Percentiles rank a stretch among this genome's conserved stretches.
Evolutionary conservation across 164 flowering plant genomes (phyloP).

Genomic region (Paratinospora sagittata): DNA sequence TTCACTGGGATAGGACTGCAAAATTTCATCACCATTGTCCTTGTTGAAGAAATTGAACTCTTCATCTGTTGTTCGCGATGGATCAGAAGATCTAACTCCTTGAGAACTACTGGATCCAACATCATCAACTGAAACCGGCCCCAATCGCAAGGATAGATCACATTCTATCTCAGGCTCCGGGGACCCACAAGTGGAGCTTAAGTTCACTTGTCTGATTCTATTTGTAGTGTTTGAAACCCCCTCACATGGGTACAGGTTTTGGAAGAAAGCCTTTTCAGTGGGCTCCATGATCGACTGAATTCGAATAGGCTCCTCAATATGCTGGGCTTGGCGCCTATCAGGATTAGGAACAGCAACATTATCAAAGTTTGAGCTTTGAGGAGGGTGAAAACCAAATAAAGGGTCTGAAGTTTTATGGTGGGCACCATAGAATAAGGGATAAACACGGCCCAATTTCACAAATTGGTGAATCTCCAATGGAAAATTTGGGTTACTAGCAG

Average conservation of each 20-base stretch:
- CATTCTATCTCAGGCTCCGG: conserved; percentile 25
- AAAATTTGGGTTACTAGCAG: conserved; percentile 18
- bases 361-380: conserved; percentile 18
- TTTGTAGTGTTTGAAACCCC: conserved; percentile 17
- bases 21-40: conserved; percentile 22
- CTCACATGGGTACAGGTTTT: conserved; percentile 22
- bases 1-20: too few species aligned
- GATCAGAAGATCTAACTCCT: conserved; percentile 24
- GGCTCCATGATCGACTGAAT: conserved; percentile 31
- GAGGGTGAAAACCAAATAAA: conserved; percentile 14
- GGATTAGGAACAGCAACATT: conserved; percentile 34
- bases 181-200: conserved; percentile 19
- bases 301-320: conserved; percentile 2
- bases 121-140: conserved; percentile 21
- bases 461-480: conserved; percentile 15
- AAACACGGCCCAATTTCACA: conserved; percentile 37
- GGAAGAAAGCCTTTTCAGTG: conserved; percentile 23
- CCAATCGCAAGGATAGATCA: conserved; percentile 61
- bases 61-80: conserved; percentile 17
- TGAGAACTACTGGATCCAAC: conserved; percentile 31
- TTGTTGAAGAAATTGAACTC: conserved; percentile 46
- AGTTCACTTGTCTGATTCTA: conserved; percentile 17
- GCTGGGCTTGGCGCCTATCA: too few species aligned
- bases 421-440: conserved; percentile 59
- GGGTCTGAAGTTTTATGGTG: conserved; percentile 25